phyloP scores from a whole-genome alignment of 2,329 filamentous ascomycete genomes.

The Zopfia rhizophila region DNA sequence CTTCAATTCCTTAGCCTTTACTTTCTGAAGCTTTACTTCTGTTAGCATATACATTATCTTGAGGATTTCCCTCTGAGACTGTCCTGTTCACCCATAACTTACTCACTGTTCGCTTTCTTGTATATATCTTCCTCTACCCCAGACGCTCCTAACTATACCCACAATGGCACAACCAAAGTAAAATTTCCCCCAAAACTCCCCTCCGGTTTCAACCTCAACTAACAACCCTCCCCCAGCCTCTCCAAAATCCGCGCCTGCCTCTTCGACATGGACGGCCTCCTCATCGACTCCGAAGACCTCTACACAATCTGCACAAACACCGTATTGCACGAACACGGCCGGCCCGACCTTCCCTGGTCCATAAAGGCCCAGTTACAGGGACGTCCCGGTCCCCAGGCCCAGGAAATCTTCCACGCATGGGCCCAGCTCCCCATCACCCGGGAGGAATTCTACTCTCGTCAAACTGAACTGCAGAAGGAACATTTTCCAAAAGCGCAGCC shows the following conservation, averaged over 20 bases:
- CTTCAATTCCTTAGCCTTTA: constrained; percentile 6
- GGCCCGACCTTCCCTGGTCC: constrained; percentile 84
- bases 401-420: constrained; percentile 79
- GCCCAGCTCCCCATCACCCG: constrained; percentile 81
- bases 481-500: constrained; percentile 80
- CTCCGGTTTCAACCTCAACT: constrained; percentile 1
- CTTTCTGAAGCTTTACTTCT: not conserved
- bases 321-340: constrained; percentile 77
- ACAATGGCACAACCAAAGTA: too few relatives aligned
- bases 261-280: constrained; percentile 98
- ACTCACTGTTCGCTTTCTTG: too few relatives aligned
- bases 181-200: too few relatives aligned
- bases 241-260: constrained; percentile 88
- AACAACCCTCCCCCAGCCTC: constrained; percentile 55
- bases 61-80: too few relatives aligned
- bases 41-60: not conserved
- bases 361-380: constrained; percentile 90
- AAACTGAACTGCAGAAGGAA: constrained; percentile 71
- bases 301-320: constrained; percentile 88
- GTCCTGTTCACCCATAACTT: too few relatives aligned
- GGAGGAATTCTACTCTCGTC: constrained; percentile 72
- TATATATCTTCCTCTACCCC: too few relatives aligned
- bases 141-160: too few relatives aligned
- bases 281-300: constrained; percentile 91
- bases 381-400: constrained; percentile 66